These are phyloP conservation scores for Xerocomellus amylosporus DNA, from an alignment of 768 basidiomycete species.

Conservation along the genomic window DNA sequence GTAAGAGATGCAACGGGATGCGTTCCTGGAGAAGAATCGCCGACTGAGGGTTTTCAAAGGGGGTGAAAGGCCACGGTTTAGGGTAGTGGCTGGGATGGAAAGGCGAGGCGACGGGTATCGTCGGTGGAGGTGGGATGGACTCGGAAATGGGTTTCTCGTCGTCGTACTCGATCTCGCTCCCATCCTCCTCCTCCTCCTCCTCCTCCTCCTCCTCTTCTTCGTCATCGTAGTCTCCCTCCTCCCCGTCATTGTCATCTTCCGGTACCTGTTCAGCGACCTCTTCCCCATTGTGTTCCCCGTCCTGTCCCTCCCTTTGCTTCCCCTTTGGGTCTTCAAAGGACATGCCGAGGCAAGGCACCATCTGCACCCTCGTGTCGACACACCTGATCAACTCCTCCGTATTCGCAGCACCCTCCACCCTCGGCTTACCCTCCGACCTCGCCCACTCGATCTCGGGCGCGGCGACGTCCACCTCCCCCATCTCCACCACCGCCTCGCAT, in stretches of 20 bases:
- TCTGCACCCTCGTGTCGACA: not conserved
- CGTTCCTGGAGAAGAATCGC: slow-evolving; percentile 30
- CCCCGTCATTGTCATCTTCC: no score
- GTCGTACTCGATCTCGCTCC: no score
- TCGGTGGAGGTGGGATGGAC: not conserved
- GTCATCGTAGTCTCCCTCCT: no score
- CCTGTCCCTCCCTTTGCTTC: not conserved
- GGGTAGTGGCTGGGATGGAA: slow-evolving; percentile 40
- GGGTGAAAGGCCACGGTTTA: slow-evolving; percentile 39
- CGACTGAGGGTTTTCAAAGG: slow-evolving; percentile 30
- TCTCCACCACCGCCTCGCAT: slow-evolving; percentile 2
- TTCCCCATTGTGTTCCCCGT: not conserved
- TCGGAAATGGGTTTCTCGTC: not conserved
- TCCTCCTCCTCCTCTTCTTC: no score
- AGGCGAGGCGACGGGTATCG: slow-evolving; percentile 18
- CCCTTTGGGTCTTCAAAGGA: no score
- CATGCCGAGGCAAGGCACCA: not conserved
- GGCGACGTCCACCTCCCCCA: slow-evolving; percentile 18
- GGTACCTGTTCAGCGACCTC: no score
- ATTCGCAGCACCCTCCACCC: slow-evolving; percentile 11
- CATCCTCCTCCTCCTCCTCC: not conserved
- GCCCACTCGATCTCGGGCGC: slow-evolving; percentile 22
- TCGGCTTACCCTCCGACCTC: slow-evolving; percentile 23
- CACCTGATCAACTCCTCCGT: slow-evolving; percentile 16
- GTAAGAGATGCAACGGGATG: slow-evolving; percentile 36